These are phyloP conservation scores for Cryptococcus neoformans DNA, from an alignment of 1,284 basidiomycete species.

Conservation along the genomic window DNA sequence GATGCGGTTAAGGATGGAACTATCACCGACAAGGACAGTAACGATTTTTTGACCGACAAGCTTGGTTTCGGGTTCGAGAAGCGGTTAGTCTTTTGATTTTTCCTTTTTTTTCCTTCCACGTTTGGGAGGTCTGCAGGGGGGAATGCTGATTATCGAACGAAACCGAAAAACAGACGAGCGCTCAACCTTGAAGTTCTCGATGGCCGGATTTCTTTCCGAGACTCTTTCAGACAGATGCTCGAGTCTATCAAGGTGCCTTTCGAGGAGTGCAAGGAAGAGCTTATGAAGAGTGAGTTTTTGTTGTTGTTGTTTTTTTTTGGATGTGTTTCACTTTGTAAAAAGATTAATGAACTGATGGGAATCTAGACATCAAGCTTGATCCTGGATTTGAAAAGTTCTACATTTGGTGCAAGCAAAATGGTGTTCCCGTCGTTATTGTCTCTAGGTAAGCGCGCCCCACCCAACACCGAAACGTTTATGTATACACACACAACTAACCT, in stretches of 20 bases:
- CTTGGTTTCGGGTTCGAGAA: constrained; percentile 50
- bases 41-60: constrained; percentile 61
- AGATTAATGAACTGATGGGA: constrained; percentile 2
- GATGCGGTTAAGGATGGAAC: constrained; percentile 68
- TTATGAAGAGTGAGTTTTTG: constrained; percentile 57
- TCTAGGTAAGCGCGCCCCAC: constrained; percentile 74
- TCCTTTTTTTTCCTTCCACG: constrained; percentile 40
- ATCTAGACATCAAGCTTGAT: constrained; percentile 75
- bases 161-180: constrained; percentile 50
- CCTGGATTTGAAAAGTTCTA: constrained; percentile 83
- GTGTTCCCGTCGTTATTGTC: constrained; percentile 85
- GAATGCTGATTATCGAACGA: not conserved
- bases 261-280: constrained; percentile 70
- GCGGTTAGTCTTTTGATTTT: constrained; percentile 13
- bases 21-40: constrained; percentile 82
- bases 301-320: too few relatives aligned
- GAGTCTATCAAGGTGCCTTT: constrained; percentile 68
- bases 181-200: constrained; percentile 69
- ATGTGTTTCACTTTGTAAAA: too few relatives aligned
- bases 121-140: not conserved
- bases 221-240: constrained; percentile 76
- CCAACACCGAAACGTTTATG: too few relatives aligned
- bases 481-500: not conserved
- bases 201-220: constrained; percentile 67
- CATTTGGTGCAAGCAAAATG: constrained; percentile 68